Evolutionary conservation across 768 basidiomycete species (phyloP).

Genomic region (Boletus coccyginus): DNA sequence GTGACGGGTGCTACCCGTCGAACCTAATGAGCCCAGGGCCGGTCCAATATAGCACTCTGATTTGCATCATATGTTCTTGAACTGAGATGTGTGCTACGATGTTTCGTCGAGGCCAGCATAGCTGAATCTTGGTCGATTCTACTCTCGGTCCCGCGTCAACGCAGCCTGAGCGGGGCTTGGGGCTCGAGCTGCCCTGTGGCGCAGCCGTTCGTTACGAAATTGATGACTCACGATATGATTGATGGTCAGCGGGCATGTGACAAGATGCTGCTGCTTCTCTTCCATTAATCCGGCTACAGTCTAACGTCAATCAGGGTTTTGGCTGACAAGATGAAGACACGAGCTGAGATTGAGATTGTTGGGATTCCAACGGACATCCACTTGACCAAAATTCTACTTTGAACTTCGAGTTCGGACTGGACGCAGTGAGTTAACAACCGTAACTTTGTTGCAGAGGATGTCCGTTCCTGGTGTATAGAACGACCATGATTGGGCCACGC

Average conservation of each 20-base stretch:
- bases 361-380: neutral
- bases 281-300: constrained; percentile 12
- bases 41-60: neutral
- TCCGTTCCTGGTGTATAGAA: neutral
- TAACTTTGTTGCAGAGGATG: neutral
- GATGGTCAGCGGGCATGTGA: constrained; percentile 2
- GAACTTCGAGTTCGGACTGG: neutral
- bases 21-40: constrained; percentile 1
- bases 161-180: neutral
- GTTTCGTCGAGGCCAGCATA: neutral
- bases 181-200: constrained; percentile 19
- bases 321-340: neutral
- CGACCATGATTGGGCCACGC: neutral
- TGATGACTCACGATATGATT: neutral
- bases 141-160: neutral
- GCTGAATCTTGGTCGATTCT: neutral
- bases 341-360: neutral
- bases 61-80: neutral
- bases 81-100: neutral
- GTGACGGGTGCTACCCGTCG: constrained; percentile 4
- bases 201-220: constrained; percentile 11
- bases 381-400: neutral
- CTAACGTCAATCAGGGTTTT: constrained; percentile 14
- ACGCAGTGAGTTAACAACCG: neutral
- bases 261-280: constrained; percentile 11